phyloP scores from a whole-genome alignment of 2,329 filamentous ascomycete genomes.

The Alternaria longipes region DNA sequence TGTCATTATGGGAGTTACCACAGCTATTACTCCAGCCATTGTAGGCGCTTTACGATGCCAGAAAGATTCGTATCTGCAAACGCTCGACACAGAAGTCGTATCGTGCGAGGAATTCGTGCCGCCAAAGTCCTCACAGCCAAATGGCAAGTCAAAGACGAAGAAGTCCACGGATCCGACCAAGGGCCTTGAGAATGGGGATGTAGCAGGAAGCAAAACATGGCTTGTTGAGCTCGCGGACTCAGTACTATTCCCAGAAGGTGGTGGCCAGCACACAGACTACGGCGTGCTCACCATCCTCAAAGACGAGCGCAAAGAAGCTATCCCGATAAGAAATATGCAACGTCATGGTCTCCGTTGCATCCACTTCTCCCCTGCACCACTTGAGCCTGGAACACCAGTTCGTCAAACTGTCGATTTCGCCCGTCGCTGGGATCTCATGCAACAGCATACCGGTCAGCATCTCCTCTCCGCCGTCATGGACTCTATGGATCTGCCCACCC shows the following conservation, averaged over 20 bases:
- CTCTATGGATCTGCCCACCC: slow-evolving; percentile 37
- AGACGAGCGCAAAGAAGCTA: slow-evolving; percentile 22
- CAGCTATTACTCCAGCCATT: slow-evolving; percentile 29
- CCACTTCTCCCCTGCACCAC: slow-evolving; percentile 85
- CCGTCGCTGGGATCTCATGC: slow-evolving; percentile 48
- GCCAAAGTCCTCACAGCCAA: slow-evolving; percentile 26
- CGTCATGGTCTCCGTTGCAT: slow-evolving; percentile 67
- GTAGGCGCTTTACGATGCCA: slow-evolving; percentile 46
- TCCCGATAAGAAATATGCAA: slow-evolving; percentile 42
- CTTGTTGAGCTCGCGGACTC: slow-evolving; percentile 46
- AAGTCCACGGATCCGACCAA: slow-evolving; percentile 39
- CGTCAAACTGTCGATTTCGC: slow-evolving; percentile 41
- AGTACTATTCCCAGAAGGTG: slow-evolving; percentile 47
- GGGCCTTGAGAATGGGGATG: slow-evolving; percentile 14
- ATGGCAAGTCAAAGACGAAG: slow-evolving; percentile 38
- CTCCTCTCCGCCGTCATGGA: slow-evolving; percentile 48
- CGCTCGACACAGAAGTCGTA: slow-evolving; percentile 42
- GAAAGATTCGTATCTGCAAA: slow-evolving; percentile 44
- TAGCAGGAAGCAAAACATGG: slow-evolving; percentile 30
- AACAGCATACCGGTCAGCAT: slow-evolving; percentile 49
- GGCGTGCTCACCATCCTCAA: slow-evolving; percentile 38
- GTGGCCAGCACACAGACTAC: slow-evolving; percentile 46
- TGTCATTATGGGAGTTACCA: slow-evolving; percentile 28
- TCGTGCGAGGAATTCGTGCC: slow-evolving; percentile 42
- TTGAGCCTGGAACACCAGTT: slow-evolving; percentile 72